Evolutionary conservation across 768 basidiomycete genomes (phyloP).

Genomic region (Kwoniella europaea): DNA sequence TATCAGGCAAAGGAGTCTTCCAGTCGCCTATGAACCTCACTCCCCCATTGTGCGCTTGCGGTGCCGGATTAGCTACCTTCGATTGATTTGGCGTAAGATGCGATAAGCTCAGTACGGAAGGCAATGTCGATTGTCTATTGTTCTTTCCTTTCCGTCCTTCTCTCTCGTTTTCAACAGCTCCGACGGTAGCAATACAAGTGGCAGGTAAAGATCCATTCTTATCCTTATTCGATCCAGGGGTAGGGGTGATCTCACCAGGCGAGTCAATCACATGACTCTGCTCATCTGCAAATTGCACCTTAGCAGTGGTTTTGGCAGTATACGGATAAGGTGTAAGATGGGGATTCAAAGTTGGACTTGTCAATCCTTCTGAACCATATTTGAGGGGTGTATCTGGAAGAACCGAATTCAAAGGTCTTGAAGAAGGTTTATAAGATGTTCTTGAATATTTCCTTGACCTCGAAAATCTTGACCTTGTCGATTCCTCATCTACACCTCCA

Average conservation of each 20-base stretch:
- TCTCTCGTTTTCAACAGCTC: no score
- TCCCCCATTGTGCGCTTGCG: not conserved
- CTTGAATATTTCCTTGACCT: not conserved
- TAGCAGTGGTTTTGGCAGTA: not conserved
- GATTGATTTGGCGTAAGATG: not conserved
- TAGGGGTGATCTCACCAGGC: slow-evolving; percentile 16
- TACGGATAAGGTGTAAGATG: not conserved
- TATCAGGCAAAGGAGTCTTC: no score
- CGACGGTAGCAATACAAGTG: not conserved
- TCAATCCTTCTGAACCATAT: not conserved
- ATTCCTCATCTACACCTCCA: not conserved
- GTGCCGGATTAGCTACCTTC: not conserved
- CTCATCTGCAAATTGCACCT: slow-evolving; percentile 12
- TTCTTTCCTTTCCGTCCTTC: not conserved
- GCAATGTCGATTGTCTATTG: slow-evolving; percentile 22
- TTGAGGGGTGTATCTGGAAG: not conserved
- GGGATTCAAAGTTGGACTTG: not conserved
- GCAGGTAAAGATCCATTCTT: not conserved
- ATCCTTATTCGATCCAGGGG: not conserved
- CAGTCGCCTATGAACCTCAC: no score
- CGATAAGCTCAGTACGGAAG: slow-evolving; percentile 31
- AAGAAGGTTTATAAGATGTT: slow-evolving; percentile 16
- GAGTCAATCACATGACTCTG: slow-evolving; percentile 11
- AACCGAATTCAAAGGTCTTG: not conserved
- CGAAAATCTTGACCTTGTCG: not conserved